phyloP scores from a whole-genome alignment of 352 stramenopile genomes.

The Phytophthora syringae region DNA sequence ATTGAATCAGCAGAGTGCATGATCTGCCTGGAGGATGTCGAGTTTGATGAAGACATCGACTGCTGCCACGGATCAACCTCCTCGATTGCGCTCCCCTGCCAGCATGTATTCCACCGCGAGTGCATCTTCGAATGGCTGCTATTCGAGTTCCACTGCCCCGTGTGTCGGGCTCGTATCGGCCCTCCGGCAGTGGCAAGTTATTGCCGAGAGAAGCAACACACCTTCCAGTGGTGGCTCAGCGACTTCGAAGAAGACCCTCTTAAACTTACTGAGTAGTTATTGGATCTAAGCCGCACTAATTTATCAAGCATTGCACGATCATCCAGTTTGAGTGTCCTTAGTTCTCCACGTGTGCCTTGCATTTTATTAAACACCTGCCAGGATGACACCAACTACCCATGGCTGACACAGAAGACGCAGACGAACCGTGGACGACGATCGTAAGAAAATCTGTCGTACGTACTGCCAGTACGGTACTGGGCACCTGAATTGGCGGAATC shows the following conservation, averaged over 20 bases:
- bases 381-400: no score
- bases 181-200: slow-evolving; percentile 68
- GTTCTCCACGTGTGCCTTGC: no score
- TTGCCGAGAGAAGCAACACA: slow-evolving; percentile 56
- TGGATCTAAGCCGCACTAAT: no score
- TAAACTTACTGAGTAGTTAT: no score
- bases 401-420: no score
- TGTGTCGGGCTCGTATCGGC: slow-evolving; percentile 64
- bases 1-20: slow-evolving; percentile 44
- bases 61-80: slow-evolving; percentile 28
- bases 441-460: no score
- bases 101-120: slow-evolving; percentile 73
- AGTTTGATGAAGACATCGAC: slow-evolving; percentile 51
- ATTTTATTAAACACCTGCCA: no score
- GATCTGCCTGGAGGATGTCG: slow-evolving; percentile 61
- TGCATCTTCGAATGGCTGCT: slow-evolving; percentile 82
- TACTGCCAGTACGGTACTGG: no score
- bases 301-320: no score
- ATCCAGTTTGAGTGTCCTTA: no score
- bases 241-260: slow-evolving; percentile 69
- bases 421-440: no score
- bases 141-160: slow-evolving; percentile 74
- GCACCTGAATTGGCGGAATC: no score
- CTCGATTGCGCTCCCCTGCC: slow-evolving; percentile 58
- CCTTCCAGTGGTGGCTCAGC: slow-evolving; percentile 75